Percentiles rank a stretch among this genome's conserved stretches.
Conservation (phyloP, 257 asterid species). For the Solanum commersonii region DNA sequence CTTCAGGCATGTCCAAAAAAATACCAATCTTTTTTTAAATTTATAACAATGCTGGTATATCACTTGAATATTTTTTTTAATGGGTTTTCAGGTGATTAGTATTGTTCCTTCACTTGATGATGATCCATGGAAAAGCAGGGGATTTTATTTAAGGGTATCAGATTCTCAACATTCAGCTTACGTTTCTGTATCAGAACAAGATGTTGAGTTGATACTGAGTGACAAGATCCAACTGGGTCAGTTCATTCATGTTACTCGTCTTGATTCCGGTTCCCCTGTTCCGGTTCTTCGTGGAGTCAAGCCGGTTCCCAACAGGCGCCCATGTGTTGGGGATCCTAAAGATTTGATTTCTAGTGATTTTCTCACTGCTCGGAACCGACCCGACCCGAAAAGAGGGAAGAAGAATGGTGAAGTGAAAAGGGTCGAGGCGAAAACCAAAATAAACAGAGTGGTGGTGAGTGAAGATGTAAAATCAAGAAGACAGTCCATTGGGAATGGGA, state of each 20-base stretch:
- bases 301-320: slow-evolving; percentile 63
- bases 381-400: slow-evolving; percentile 30
- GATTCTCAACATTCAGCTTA: slow-evolving; percentile 94
- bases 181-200: slow-evolving; percentile 68
- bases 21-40: neutral
- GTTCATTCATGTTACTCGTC: slow-evolving; percentile 62
- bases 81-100: slow-evolving; percentile 49
- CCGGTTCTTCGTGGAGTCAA: slow-evolving; percentile 76
- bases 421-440: slow-evolving; percentile 13
- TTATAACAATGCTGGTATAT: neutral
- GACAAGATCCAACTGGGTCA: slow-evolving; percentile 87
- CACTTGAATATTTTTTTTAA: neutral
- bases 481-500: slow-evolving; percentile 54
- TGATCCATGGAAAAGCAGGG: slow-evolving; percentile 94
- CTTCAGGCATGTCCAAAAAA: slow-evolving; percentile 45
- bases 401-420: slow-evolving; percentile 32
- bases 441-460: neutral
- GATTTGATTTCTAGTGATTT: slow-evolving; percentile 86
- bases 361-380: slow-evolving; percentile 37
- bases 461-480: slow-evolving; percentile 49
- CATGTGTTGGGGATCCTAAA: slow-evolving; percentile 72
- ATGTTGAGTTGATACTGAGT: slow-evolving; percentile 61
- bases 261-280: slow-evolving; percentile 76
- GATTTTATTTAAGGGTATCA: slow-evolving; percentile 79
- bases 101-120: slow-evolving; percentile 83